These are phyloP conservation scores for Cytospora chrysosperma DNA, from an alignment of 2,329 filamentous ascomycete genomes.

Conservation along the genomic window DNA sequence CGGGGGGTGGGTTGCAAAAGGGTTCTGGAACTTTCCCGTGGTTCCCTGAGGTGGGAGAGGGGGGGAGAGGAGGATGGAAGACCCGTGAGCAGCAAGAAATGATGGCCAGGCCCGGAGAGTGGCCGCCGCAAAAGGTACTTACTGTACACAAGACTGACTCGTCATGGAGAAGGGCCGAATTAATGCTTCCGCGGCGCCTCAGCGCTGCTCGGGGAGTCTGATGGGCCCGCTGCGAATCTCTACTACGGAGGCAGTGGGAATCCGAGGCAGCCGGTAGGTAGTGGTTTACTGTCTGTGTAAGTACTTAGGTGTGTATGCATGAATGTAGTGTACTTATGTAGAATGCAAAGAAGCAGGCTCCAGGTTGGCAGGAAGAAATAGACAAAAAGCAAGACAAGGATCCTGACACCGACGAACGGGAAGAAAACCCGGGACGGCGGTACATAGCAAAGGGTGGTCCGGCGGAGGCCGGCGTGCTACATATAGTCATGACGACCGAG, in stretches of 20 bases:
- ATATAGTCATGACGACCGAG: neutral
- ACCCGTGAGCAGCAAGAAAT: too few relatives aligned
- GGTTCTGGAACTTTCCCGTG: too few relatives aligned
- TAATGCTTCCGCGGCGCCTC: neutral
- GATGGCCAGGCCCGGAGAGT: neutral
- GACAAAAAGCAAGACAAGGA: neutral
- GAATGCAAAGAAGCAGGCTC: too few relatives aligned
- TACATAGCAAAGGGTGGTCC: neutral
- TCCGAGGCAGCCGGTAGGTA: too few relatives aligned
- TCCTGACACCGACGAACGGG: neutral
- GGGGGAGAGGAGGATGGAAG: too few relatives aligned
- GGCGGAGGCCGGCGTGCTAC: neutral
- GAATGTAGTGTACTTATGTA: too few relatives aligned
- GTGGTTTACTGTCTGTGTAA: too few relatives aligned
- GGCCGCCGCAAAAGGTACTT: neutral
- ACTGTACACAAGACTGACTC: too few relatives aligned
- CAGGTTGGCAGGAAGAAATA: neutral
- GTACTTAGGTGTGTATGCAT: too few relatives aligned
- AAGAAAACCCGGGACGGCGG: neutral
- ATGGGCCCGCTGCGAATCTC: neutral
- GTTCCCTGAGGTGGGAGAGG: too few relatives aligned
- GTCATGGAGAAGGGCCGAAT: constrained; percentile 7
- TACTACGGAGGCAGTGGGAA: constrained; percentile 5
- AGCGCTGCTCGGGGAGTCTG: neutral
- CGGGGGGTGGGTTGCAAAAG: too few relatives aligned